These are phyloP conservation scores for Reticulascus tulasneorum DNA, from an alignment of 2,329 filamentous ascomycete genomes.

Conservation along the genomic window DNA sequence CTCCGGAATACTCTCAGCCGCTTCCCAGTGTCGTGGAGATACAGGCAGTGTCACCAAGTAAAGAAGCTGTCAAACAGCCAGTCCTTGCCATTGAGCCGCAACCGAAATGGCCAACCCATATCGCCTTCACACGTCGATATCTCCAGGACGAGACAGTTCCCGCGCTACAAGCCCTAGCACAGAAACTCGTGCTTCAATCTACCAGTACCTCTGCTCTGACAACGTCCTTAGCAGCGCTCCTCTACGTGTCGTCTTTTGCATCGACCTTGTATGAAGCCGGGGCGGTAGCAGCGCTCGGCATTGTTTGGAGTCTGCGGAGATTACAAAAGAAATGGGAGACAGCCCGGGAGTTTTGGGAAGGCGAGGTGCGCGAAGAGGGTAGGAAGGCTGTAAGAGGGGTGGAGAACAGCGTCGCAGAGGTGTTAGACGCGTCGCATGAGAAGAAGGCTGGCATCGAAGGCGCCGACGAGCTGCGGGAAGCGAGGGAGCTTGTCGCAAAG, in stretches of 20 bases:
- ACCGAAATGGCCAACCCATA: conserved; percentile 67
- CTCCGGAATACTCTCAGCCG: conserved; percentile 30
- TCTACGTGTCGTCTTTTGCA: conserved; percentile 53
- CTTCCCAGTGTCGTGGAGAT: no score
- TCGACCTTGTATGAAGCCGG: conserved; percentile 57
- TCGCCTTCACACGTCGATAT: conserved; percentile 65
- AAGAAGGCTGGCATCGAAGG: conserved; percentile 16
- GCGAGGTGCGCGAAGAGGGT: conserved; percentile 63
- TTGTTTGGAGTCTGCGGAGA: conserved; percentile 54
- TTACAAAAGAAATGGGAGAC: conserved; percentile 62
- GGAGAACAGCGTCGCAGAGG: conserved; percentile 48
- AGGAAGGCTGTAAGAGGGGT: conserved; percentile 57
- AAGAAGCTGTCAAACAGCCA: not conserved
- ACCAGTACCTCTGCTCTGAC: conserved; percentile 66
- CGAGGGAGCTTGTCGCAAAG: conserved; percentile 41
- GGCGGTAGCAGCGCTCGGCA: conserved; percentile 56
- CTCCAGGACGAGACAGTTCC: conserved; percentile 65
- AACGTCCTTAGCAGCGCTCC: conserved; percentile 48
- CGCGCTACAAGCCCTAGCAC: conserved; percentile 67
- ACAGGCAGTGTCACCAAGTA: no score
- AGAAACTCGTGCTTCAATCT: conserved; percentile 71
- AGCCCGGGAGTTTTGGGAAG: conserved; percentile 59
- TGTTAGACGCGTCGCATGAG: conserved; percentile 33
- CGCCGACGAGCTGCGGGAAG: conserved; percentile 31
- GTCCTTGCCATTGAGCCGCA: conserved; percentile 11